Base-by-base conservation (phyloP, 768 basidiomycete species). In the Lactifluus echinatus region DNA sequence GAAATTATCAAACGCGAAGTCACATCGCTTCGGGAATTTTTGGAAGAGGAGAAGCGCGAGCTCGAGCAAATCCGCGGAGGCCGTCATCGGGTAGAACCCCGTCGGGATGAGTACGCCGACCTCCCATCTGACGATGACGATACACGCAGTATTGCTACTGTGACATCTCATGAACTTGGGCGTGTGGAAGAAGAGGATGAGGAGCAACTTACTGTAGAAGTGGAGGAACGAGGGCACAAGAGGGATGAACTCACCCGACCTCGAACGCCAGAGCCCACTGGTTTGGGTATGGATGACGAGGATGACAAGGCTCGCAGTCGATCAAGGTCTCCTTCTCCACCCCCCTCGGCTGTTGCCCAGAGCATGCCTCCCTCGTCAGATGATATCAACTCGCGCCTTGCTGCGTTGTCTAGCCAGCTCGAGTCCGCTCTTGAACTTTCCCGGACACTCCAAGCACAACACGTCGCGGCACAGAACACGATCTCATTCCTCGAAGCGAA, bases 1-100 rank as follows among this genome's bases (percentile, higher is more conserved):
- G 93, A 96, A 56, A 74, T 73, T 8, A 81, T 96, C 66, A 87
- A 87, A 69, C 74, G 76, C 28, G 93, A 98, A 64, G 82, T 98
- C 2, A 73, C 79, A 36, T 73, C 76, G 2, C 74, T 98, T 50
- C 76, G 87, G 14, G 84, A 87, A 47, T 70, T 87, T 64, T 79
- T 92, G 72, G 85, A 89, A 60, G 77, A 79, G 55, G 79, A 80
- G 44, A 76, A 81, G 64, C 74, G 76, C 17, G 82, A 85, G 50
- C 67, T 70, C 66, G 79, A 70, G 46, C 66, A 63, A 4, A 67
- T 66, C 53, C 72, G 66, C 51, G 49, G 64, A 57, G 48, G 63
- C 60, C 58, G 57, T 49, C 34, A 61, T 57, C 40, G 59, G 53
- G 23, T 50, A 50, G 40, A 36, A 50, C 34, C 53, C 12, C 53